A percentile compares a stretch with the other conserved stretches of the same genome.
These are phyloP conservation scores for Xylaria sp. DNA, from an alignment of 2,329 filamentous ascomycete genomes.

Conservation along the genomic window DNA sequence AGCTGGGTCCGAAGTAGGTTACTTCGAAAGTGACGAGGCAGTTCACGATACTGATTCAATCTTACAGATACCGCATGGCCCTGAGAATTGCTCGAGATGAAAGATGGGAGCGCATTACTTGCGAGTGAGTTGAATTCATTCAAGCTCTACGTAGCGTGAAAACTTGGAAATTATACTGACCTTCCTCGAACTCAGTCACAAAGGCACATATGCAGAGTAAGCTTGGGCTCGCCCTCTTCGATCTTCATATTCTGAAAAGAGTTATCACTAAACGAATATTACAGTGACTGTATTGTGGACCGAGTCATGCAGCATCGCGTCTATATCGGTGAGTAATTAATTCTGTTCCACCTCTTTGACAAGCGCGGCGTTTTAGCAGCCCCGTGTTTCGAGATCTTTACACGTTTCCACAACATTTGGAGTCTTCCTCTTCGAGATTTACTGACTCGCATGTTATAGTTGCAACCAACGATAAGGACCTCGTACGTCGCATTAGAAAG, in stretches of 20 bases:
- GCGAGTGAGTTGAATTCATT: conserved; percentile 68
- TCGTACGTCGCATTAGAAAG: conserved; percentile 80
- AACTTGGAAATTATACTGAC: neutral
- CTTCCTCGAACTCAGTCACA: conserved; percentile 8
- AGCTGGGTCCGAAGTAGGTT: conserved; percentile 75
- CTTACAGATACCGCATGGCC: conserved; percentile 16
- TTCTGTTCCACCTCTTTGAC: neutral
- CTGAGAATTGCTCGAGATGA: conserved; percentile 73
- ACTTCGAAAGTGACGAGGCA: neutral
- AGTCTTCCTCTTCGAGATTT: neutral
- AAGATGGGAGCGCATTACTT: conserved; percentile 77
- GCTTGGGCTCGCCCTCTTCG: neutral
- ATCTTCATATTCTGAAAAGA: neutral
- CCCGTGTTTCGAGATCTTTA: neutral
- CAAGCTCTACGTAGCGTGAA: neutral
- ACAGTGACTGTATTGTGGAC: conserved; percentile 25
- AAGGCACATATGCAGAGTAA: conserved; percentile 23
- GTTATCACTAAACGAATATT: conserved; percentile 3
- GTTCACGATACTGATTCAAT: neutral
- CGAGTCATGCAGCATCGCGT: conserved; percentile 26
- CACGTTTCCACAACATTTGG: neutral
- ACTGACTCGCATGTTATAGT: conserved; percentile 36
- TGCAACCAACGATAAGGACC: conserved; percentile 64
- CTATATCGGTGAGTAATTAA: conserved; percentile 17
- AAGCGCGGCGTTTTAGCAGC: neutral